Evolutionary conservation across 1,284 basidiomycete species (phyloP), one percentile per base, ranked within the genome.

Genomic region (Phellinidium pouzarii): DNA sequence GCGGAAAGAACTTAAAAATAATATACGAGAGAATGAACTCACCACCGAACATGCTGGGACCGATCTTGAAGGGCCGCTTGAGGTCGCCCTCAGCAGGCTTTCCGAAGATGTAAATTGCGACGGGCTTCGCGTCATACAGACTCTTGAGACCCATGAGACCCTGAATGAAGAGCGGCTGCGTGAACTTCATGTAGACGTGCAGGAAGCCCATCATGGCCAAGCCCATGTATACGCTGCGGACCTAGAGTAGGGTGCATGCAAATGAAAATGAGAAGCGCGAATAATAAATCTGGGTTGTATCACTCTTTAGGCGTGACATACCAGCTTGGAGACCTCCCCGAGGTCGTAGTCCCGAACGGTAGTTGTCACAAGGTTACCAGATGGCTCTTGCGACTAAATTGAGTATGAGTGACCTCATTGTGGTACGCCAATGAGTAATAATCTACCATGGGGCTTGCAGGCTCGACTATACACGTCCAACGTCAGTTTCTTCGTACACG

Each of bases 331-430:
- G 2, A 82, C 82, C 68, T 98, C 90, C 3, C 77, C 71, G 12
- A 97, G 80, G 70, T 99, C 94, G 62, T 99, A 99, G 66, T 98
- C 95, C 54, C 83, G 78, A 55, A 93, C 82, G 20, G 94, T 98
- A 6, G 93, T 96, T n/a, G 88, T 92, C 25, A 94, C 79, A 5
- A 95, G 79, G 65, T 87, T 79, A 40, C 87, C 86, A 20, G 84
- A 40, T 3, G 6, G 79, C 54, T 90, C 86, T 38, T 52, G 43
- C 19, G 50, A 46, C 54, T 56, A 29, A 12, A 22, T n/a, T 14
- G n/a, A 54, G 57, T 60, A 31, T 36, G 6, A 31, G 14, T 19
- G 4, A 31, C 9, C 9, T 6, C 26, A 26, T 19, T 2, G 8
- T 4, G 14, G 14, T 14, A 44, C 14, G 23, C 14, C 17, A 20